Evolutionary conservation across 164 flowering plant species (phyloP), one percentile per base, ranked within the genome.

Genomic region (Malania oleifera): DNA sequence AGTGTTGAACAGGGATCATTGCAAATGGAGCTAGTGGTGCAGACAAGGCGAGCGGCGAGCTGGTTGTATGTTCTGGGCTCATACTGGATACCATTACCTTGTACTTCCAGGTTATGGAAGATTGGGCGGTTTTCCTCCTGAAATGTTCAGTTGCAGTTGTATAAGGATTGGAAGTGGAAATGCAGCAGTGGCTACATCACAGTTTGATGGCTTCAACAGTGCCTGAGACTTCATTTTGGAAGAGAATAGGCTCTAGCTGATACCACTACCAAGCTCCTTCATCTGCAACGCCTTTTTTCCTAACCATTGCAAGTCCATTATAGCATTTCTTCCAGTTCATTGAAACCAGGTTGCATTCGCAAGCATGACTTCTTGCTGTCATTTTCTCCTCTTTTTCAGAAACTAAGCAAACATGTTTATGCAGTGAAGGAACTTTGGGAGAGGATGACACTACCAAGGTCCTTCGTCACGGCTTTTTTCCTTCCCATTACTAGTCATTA

Each of bases 211-310:
- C 52, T 20, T 48, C 18, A 20, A 23, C 24, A 3, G 17, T 18
- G 25, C 52, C 52, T 3, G 52, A 8, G 52, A 17, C 52, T 7
- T 18, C 15, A 17, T 25, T 48, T 9, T 3, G 52, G 26, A 48
- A 11, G 52, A 48, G 52, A 5, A 48, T 20, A 10, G 52, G 52
- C 25, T 48, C 52, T 7, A 48, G 52, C 8, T 48, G 52, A 20
- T 6, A 22, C 52, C 52, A 48, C 6, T 48, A 48, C 52, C 52
- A 48, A 7, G 52, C 52, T 7, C 52, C 52, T 17, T 48, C 18
- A 3, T 23, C 52, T 20, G 5, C 18, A 11, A 20, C 15, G 13
- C 23, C 52, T 15, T 20, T 48, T 5, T 9, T 48, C 52, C 52
- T 18, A 9, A 48, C 52, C 28, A 8, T 20, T 3, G 8, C 28